A percentile compares a stretch with the other conserved stretches of the same genome.
Evolutionary conservation across 495 filamentous ascomycete genomes (phyloP).

Genomic region (Penicillium cataractarum): DNA sequence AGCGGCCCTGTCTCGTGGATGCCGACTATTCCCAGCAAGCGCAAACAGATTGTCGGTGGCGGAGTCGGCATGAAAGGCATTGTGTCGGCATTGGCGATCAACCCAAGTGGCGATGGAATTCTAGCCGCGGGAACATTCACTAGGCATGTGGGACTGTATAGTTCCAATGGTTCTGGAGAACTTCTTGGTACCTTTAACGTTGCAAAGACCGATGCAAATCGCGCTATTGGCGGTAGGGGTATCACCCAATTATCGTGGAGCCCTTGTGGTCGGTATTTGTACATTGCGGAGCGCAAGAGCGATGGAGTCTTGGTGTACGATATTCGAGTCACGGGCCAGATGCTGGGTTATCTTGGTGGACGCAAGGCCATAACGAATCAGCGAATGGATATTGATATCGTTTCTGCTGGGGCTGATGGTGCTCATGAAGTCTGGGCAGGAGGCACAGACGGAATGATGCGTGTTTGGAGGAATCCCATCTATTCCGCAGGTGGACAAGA

Average conservation of each 20-base stretch:
- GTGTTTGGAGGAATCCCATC: constrained; percentile 71
- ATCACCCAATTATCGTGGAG: constrained; percentile 80
- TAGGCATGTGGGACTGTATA: constrained; percentile 77
- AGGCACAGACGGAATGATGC: constrained; percentile 75
- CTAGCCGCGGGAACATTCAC: constrained; percentile 85
- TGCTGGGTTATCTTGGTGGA: constrained; percentile 71
- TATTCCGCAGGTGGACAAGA: constrained; percentile 55
- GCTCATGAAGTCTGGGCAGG: constrained; percentile 85
- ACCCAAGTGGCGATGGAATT: constrained; percentile 53
- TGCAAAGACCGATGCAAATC: constrained; percentile 42
- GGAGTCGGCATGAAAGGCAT: constrained; percentile 84
- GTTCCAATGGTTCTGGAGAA: constrained; percentile 63
- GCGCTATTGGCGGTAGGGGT: constrained; percentile 63
- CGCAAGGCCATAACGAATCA: constrained; percentile 76
- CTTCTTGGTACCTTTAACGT: constrained; percentile 68
- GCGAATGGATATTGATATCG: constrained; percentile 73
- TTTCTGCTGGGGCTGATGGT: constrained; percentile 41
- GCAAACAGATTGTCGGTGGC: constrained; percentile 68
- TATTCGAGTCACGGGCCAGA: constrained; percentile 68
- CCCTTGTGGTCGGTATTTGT: constrained; percentile 82
- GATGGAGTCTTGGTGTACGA: constrained; percentile 80
- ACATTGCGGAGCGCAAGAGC: constrained; percentile 82
- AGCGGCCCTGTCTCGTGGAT: constrained; percentile 62
- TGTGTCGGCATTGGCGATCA: constrained; percentile 66
- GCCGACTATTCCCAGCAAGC: constrained; percentile 75